phyloP scores from a whole-genome alignment of 2,329 filamentous ascomycete genomes.

The Tolypocladium ophioglossoides region DNA sequence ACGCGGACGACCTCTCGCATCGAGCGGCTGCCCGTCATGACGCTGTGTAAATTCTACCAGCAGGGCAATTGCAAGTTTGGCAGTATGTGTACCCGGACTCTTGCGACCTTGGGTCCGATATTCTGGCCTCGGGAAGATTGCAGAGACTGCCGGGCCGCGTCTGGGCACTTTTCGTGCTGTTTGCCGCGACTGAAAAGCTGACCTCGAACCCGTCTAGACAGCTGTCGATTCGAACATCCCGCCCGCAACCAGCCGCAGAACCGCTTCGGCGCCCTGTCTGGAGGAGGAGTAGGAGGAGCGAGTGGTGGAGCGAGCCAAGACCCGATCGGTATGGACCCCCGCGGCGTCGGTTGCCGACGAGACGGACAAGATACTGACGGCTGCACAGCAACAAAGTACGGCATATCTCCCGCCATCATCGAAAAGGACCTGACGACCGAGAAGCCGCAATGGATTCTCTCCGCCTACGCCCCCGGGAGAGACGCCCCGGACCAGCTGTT shows the following conservation, averaged over 20 bases:
- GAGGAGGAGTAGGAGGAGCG: slow-evolving; percentile 7
- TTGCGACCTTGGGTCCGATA: neutral
- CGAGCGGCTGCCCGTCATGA: slow-evolving; percentile 16
- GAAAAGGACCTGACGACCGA: slow-evolving; percentile 58
- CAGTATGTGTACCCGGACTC: slow-evolving; percentile 25
- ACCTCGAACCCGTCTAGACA: slow-evolving; percentile 22
- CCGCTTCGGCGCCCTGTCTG: slow-evolving; percentile 44
- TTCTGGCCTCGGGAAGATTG: neutral
- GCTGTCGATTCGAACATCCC: slow-evolving; percentile 45
- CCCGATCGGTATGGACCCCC: slow-evolving; percentile 10
- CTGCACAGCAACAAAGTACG: slow-evolving; percentile 27
- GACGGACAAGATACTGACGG: slow-evolving; percentile 2
- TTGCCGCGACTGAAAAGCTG: neutral
- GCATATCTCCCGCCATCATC: slow-evolving; percentile 48
- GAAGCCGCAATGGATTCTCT: slow-evolving; percentile 75
- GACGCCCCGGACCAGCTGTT: slow-evolving; percentile 76
- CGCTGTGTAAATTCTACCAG: slow-evolving; percentile 37
- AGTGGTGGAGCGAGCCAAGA: slow-evolving; percentile 13
- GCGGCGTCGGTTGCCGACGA: neutral
- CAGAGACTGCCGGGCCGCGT: neutral
- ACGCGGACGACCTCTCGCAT: neutral
- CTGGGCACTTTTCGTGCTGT: neutral
- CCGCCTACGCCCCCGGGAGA: slow-evolving; percentile 69
- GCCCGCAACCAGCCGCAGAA: slow-evolving; percentile 31
- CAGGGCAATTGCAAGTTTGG: slow-evolving; percentile 42